Conservation (phyloP, 2,329 filamentous ascomycete species). For the Xylaria sp. region DNA sequence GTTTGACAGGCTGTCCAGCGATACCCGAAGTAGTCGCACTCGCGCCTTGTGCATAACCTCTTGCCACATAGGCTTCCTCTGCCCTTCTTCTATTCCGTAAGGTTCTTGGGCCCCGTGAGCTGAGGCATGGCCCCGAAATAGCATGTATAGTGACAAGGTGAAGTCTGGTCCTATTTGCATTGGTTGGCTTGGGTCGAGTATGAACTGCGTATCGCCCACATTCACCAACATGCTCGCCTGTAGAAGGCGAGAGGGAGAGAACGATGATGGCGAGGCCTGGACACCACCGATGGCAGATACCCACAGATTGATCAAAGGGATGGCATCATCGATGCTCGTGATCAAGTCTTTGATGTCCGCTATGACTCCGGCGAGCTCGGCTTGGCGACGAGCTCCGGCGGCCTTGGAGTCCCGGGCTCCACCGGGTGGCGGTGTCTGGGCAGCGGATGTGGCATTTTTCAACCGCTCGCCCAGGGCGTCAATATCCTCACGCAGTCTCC, state of each 20-base stretch:
- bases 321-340: conserved; percentile 84
- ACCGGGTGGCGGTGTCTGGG: conserved; percentile 64
- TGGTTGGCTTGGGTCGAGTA: conserved; percentile 68
- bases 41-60: conserved; percentile 94
- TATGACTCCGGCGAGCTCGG: conserved; percentile 76
- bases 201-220: conserved; percentile 86
- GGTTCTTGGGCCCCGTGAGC: conserved; percentile 58
- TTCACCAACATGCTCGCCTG: conserved; percentile 94
- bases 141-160: conserved; percentile 90
- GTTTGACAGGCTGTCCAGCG: conserved; percentile 47
- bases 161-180: conserved; percentile 91
- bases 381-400: conserved; percentile 66
- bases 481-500: conserved; percentile 84
- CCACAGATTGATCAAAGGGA: conserved; percentile 90
- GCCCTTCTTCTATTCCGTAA: conserved; percentile 63
- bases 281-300: conserved; percentile 94
- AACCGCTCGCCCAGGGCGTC: conserved; percentile 80
- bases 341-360: conserved; percentile 80
- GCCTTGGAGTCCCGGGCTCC: conserved; percentile 59
- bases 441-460: conserved; percentile 72
- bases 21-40: conserved; percentile 80
- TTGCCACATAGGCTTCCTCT: conserved; percentile 84
- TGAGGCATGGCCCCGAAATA: conserved; percentile 82
- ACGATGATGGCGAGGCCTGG: conserved; percentile 80
- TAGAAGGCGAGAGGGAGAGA: conserved; percentile 89